Base-by-base conservation (phyloP, 2,329 filamentous ascomycete genomes). In the Pyricularia grisea region DNA sequence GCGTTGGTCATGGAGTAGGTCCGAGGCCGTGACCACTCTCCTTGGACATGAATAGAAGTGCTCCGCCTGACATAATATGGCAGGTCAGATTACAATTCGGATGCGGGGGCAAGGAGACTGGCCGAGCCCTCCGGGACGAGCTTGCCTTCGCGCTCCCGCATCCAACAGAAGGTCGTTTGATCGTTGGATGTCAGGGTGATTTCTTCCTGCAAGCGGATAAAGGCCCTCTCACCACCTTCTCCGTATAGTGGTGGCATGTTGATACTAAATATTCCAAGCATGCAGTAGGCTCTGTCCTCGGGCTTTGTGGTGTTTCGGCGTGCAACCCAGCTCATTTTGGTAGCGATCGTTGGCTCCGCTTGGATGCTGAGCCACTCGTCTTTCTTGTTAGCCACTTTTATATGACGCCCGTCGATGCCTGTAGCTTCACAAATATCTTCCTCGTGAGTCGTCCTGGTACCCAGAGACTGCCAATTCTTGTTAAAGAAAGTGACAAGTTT, bases 191-290 rank as follows among this genome's bases (percentile, higher is more conserved):
- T 23, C 64, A n/a, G 31, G 64, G 42, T 25, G 10, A 66, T 66
- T 60, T 75, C 73, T 31, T 75, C 70, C 61, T 74, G 73, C 9
- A 74, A 69, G 25, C 73, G 68, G 31, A 71, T 60, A 50, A 74
- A 74, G 0, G 73, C 72, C 60, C 67, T 71, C 6, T 42, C 12
- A 2, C 33, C 50, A 36, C 72, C 73, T 64, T 75, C 74, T 9
- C 74, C 74, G 58, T 75, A 76, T 3, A 75, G 70, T 30, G 75
- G 66, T 7, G 74, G 72, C 70, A 76, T 75, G n/a, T 73, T 73
- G 25, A 76, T 69, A 20, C 68, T 66, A 31, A 76, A 75, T 5
- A 76, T 58, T 1, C 74, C 74, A 25, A 76, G 63, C 1, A 76
- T 64, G 27, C 71, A 74, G 68, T 75, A 76, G 2, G 74, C 74